Base-by-base conservation (phyloP, 441 rosid genomes). In the Aquilaria agallochum region DNA sequence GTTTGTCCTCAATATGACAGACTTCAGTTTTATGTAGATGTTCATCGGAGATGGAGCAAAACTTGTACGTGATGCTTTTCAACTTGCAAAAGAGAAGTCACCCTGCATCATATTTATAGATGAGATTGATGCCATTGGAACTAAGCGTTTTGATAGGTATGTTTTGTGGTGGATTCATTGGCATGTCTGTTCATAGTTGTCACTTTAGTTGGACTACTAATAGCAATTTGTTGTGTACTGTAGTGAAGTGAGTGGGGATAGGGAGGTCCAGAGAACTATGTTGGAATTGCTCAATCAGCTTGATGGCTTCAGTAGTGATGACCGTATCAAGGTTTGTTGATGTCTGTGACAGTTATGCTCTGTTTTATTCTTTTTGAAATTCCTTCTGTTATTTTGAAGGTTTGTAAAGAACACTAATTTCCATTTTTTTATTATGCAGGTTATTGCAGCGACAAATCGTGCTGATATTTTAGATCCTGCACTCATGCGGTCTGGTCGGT, bases 21-120 rank as follows among this genome's bases (percentile, higher is more conserved):
- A 40, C 7, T 20, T 40, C 45, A 7, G 9, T 40, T 40, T 40
- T 58, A 31, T 82, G 65, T 73, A 93, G 98, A 94, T 94, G 99
- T 94, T 94, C 73, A 91, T 94, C 55, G 99, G 97, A 65, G 99
- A 91, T 56, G 99, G 99, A 72, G 97, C 99, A 50, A 93, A 93
- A 72, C 95, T 93, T 76, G 98, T 93, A 30, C 95, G 97, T n/a
- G 98, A 93, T 88, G 96, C 99, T 12, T 94, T 94, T 77, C 99
- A 87, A 66, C 96, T 94, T 50, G 99, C 99, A 42, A 94, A 94
- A 73, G 99, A 94, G 75, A 94, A 91, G 73, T 93, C 99, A 55
- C 97, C 99, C 1, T 94, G 99, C 81, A 94, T 94, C 74, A 94
- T 91, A 68, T 94, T 94, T 68, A 91, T 94, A 36, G 99, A 94